Evolutionary conservation across 768 basidiomycete genomes (phyloP), one percentile per base, ranked within the genome.

Genomic region (Mrakia frigida): DNA sequence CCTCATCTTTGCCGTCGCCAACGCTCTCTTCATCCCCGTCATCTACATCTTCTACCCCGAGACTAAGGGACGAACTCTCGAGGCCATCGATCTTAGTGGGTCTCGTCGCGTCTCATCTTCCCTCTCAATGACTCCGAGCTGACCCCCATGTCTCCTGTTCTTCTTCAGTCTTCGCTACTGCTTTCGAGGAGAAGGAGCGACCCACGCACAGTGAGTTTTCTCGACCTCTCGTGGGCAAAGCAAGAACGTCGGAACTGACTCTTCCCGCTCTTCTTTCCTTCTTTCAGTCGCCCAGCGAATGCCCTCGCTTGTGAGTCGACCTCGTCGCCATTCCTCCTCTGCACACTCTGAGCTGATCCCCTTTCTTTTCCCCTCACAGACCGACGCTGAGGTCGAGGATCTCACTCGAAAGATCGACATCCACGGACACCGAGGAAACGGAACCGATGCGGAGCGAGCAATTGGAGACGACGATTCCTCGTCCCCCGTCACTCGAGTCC

Each of bases 51-150:
- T 56, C 37, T 61, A 35, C 41, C 68, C 68, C 11, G 83, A 83
- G 79, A 84, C 83, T 39, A 79, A 79, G 16, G 83, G 83, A 16
- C 79, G 85, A 16, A 82, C 81, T 33, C 79, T 86, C 56, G 84
- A 85, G 75, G 84, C 85, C 77, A 83, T 85, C 75, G 85, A 86
- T 73, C 79, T 84, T 43, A 81, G 46, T 50, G 46, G 21, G 46
- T 50, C 46, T 14, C 46, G 46, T 50, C 46, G 43, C 43, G 14
- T 16, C 13, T 50, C 46, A 18, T 50, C 46, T 50, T 18, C 46
- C 18, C 46, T 4, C 46, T 3, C 2, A n/a, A n/a, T n/a, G n/a
- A n/a, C 18, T 6, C 46, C 18, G 11, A 43, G 46, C 46, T 50
- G 18, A 50, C 18, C 21, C 21, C 6, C 16, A 4, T 50, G 16